Base-by-base conservation (phyloP, 305 asterid species). In the Petunia hybrid region DNA sequence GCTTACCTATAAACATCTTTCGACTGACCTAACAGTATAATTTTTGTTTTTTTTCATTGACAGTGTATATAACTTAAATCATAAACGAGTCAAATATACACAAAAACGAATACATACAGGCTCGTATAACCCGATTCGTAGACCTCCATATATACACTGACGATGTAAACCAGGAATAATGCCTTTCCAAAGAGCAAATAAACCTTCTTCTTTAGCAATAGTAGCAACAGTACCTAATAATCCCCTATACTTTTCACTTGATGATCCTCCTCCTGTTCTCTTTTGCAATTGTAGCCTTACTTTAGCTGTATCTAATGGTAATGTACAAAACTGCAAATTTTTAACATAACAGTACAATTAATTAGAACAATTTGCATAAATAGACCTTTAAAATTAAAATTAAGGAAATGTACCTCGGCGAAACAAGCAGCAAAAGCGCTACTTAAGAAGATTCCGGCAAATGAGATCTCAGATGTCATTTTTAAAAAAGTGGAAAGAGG, bases 261-360 rank as follows among this genome's bases (percentile, higher is more conserved):
- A 85, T 40, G 89, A 88, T 41, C 86, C 96, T 51, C 86, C 92
- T 80, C 88, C 87, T 82, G 89, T 86, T 85, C 88, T 91, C 92
- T 91, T 94, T 85, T 94, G 97, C 76, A 94, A 91, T 85, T 94
- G 98, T 81, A 94, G 94, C 92, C 98, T 87, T 68, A 94, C 98
- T 92, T 94, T 94, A 48, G 98, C 97, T 51, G 86, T 90, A 82
- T 94, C 98, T 71, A 94, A 86, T 65, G 98, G 98, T 81, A 94
- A 86, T 59, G 98, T 94, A 86, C 94, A 93, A 57, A 91, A 80
- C 98, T 93, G 91, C 92, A 85, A 77, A 14, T 41, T 65, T n/a
- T 9, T 35, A 40, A 51, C 59, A 46, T 14, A 60, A 8, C 43
- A 5, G 51, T 9, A 57, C 40, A 60, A 39, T 48, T 57, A n/a